A percentile compares a stretch with the other conserved stretches of the same genome.
Evolutionary conservation across 306 rosid genomes (phyloP).

Genomic region (Macrotyloma uniflorum): DNA sequence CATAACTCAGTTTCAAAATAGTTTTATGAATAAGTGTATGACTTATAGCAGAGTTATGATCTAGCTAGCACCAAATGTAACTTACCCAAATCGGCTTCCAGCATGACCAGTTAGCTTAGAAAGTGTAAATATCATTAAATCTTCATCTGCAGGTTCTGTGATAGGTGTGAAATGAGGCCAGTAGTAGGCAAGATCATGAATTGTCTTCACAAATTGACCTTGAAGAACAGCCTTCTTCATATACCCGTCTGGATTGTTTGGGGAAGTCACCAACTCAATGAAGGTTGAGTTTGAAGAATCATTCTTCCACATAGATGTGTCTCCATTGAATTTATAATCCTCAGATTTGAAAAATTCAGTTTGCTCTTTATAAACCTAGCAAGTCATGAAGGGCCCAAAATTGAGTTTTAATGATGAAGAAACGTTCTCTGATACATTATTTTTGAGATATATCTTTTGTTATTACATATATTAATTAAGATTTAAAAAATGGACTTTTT

Average conservation of each 20-base stretch:
- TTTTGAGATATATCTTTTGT: too few relatives aligned
- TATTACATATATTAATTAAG: too few relatives aligned
- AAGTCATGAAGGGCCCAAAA: background rate
- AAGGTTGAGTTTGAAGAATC: constrained; percentile 14
- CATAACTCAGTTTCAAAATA: background rate
- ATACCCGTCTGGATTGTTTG: constrained; percentile 67
- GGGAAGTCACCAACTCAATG: constrained; percentile 63
- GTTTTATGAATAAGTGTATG: background rate
- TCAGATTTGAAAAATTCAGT: constrained; percentile 41
- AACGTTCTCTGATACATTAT: background rate
- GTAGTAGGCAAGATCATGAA: constrained; percentile 55
- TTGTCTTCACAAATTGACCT: constrained; percentile 41
- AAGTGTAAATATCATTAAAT: constrained; percentile 52
- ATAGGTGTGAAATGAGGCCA: constrained; percentile 68
- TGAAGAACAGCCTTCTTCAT: constrained; percentile 40
- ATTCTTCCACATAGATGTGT: constrained; percentile 35
- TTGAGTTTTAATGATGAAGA: background rate
- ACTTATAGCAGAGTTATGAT: background rate
- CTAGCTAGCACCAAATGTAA: background rate
- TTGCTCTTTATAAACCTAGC: constrained; percentile 47
- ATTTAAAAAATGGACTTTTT: too few relatives aligned
- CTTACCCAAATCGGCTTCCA: constrained; percentile 54
- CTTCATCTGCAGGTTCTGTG: constrained; percentile 47
- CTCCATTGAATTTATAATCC: constrained; percentile 49
- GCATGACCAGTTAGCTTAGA: constrained; percentile 70